phyloP scores from a whole-genome alignment of 139 green algal genomes.

The Chlorella sorokiniana region DNA sequence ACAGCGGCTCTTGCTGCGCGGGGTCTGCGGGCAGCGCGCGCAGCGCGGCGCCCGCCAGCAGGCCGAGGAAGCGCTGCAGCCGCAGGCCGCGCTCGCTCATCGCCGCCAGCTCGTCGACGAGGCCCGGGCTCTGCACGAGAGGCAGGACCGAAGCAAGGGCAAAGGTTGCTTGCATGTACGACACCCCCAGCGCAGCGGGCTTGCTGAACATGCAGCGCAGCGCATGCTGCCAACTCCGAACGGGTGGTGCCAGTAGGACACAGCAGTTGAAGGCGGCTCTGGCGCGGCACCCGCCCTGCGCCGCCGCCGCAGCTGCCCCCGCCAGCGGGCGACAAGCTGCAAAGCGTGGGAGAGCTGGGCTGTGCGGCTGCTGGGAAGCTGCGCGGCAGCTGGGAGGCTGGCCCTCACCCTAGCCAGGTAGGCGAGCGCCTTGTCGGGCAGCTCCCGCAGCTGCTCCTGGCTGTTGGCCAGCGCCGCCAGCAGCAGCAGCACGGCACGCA shows the following conservation, averaged over 20 bases:
- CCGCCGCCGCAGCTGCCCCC: too few species aligned
- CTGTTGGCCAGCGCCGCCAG: conserved; percentile 63
- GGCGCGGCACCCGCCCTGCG: too few species aligned
- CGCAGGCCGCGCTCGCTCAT: conserved; percentile 36
- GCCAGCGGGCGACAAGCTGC: too few species aligned
- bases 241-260: too few species aligned
- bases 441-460: conserved; percentile 56
- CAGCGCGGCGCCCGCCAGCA: conserved; percentile 37
- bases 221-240: too few species aligned
- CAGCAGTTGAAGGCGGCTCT: too few species aligned
- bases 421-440: conserved; percentile 60
- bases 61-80: conserved; percentile 31
- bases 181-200: too few species aligned
- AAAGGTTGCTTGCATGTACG: too few species aligned
- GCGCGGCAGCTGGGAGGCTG: too few species aligned
- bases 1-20: conserved; percentile 27
- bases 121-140: conserved; percentile 28
- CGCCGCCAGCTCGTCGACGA: conserved; percentile 44
- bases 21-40: background rate
- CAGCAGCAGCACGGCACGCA: conserved; percentile 54
- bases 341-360: too few species aligned
- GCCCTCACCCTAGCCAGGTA: conserved; percentile 20
- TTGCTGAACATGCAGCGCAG: too few species aligned
- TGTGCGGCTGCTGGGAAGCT: too few species aligned
- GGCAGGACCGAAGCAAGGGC: background rate